Evolutionary conservation across 768 basidiomycete species (phyloP), one percentile per base, ranked within the genome.

Genomic region (Phaffia australis): DNA sequence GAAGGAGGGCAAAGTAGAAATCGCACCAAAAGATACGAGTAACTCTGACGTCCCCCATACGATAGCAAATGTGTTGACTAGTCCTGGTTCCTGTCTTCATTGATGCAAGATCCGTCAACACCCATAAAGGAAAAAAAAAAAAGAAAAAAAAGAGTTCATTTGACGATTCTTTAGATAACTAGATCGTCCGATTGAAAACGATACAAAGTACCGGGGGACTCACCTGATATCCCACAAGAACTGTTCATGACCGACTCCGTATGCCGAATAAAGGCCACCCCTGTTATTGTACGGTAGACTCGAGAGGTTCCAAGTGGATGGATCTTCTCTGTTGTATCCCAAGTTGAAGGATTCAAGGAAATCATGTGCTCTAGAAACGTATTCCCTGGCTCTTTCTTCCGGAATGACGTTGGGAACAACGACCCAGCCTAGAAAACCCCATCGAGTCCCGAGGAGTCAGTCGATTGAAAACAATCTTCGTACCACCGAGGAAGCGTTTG

Each of bases 21-120:
- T 49, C 29, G 27, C 18, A 57, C 56, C 54, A 47, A 74, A 74
- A 3, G 66, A 68, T 23, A 72, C 72, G 19, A 73, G 64, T 1
- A 75, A 69, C 32, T 75, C 72, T 1, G 70, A 63, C 1, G 74
- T 75, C 0, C 72, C 72, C 73, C 72, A 75, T 3, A 75, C 60
- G 56, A 68, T 66, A 18, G 69, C 69, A 62, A 74, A 75, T 14
- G 70, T 56, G 27, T 71, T 61, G 63, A 74, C 67, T n/a, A 75
- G 29, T 1, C 64, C 71, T 3, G 71, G 71, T 54, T 75, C 73
- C 11, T 42, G 35, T 11, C 35, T 42, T 42, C 11, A 42, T 42
- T 11, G 35, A 42, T 42, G 11, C 35, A 11, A 4, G 6, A 42
- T 42, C 6, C 35, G 35, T 42, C 11, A 4, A 42, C 35, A 42